These are phyloP conservation scores for Colletotrichum filicis DNA, from an alignment of 2,329 filamentous ascomycete genomes.

Conservation along the genomic window DNA sequence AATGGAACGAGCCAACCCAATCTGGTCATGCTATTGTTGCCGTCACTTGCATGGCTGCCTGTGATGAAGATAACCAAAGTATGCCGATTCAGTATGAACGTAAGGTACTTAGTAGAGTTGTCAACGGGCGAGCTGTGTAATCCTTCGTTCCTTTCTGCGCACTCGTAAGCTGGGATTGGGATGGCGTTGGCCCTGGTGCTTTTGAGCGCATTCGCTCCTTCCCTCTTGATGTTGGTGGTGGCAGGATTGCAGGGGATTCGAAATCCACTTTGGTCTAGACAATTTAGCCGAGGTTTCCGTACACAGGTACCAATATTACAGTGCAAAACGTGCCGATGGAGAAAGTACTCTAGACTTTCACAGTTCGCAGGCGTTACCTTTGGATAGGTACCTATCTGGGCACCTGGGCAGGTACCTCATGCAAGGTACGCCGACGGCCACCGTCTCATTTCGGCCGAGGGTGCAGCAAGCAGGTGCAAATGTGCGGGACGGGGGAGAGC, in stretches of 20 bases:
- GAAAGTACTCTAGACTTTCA: not conserved
- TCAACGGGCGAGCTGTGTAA: not conserved
- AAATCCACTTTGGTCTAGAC: not conserved
- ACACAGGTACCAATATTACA: not conserved
- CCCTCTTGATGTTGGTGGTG: not conserved
- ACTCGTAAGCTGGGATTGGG: not conserved
- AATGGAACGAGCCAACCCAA: not conserved
- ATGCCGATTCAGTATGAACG: no score
- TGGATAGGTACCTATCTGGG: not conserved
- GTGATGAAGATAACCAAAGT: no score
- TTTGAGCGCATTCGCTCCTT: not conserved
- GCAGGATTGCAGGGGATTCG: not conserved
- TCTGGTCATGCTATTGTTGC: not conserved
- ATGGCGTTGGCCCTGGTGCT: not conserved
- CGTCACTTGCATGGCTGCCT: not conserved
- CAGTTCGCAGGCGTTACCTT: not conserved
- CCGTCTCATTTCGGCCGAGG: not conserved
- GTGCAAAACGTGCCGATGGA: not conserved
- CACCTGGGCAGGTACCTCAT: not conserved
- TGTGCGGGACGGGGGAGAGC: not conserved
- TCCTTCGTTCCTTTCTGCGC: not conserved
- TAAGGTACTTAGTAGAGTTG: not conserved
- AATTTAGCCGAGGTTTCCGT: not conserved
- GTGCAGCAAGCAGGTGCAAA: not conserved
- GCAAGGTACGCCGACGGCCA: constrained; percentile 10